These are phyloP conservation scores for Tritrichomonas musculus DNA, from an alignment of 208 protist genomes.

Conservation along the genomic window DNA sequence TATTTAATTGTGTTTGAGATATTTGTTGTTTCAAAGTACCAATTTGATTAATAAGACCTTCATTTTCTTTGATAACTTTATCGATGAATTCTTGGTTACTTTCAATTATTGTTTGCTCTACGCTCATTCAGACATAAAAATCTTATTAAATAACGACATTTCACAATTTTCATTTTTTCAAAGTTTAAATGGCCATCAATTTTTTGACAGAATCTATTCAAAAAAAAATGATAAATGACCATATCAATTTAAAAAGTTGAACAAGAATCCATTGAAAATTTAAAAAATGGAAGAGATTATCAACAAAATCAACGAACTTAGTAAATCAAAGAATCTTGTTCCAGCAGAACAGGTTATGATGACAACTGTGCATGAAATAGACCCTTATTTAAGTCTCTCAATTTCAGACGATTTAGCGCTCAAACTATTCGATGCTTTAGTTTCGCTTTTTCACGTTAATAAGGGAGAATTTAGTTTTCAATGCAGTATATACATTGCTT, in stretches of 20 bases:
- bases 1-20: background rate
- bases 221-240: no score
- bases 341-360: background rate
- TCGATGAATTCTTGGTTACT: background rate
- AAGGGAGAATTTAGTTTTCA: background rate
- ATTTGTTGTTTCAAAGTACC: slow-evolving; percentile 2
- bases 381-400: background rate
- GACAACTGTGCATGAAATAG: background rate
- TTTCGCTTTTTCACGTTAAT: background rate
- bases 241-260: no score
- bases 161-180: no score
- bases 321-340: background rate
- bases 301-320: background rate
- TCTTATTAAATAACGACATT: no score
- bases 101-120: background rate
- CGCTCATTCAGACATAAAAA: no score
- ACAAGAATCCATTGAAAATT: no score
- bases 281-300: slow-evolving; percentile 1
- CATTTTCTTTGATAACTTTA: background rate
- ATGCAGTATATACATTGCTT: background rate
- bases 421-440: background rate
- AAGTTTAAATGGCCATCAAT: no score
- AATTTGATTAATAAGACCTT: background rate
- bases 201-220: no score
- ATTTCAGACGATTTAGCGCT: background rate